Evolutionary conservation across 495 filamentous ascomycete genomes (phyloP).

Genomic region (Pyronema domesticum): DNA sequence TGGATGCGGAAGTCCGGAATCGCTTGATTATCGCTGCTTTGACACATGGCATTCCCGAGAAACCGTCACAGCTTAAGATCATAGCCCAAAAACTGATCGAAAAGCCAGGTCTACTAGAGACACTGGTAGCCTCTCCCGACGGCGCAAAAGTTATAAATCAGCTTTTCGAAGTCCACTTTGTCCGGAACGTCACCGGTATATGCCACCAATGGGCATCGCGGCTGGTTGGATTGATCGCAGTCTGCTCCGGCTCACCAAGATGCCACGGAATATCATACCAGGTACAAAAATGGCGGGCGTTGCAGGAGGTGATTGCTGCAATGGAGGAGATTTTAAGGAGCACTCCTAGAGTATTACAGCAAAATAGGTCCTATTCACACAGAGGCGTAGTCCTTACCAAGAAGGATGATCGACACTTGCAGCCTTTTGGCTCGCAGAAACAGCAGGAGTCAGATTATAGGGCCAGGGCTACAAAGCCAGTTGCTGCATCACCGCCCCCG

Average conservation of each 20-base stretch:
- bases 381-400: no score
- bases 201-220: neutral
- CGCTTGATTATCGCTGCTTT: neutral
- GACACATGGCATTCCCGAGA: neutral
- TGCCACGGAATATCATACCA: neutral
- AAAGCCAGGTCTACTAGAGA: neutral
- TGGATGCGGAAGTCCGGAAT: neutral
- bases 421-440: no score
- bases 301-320: neutral
- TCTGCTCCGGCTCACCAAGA: neutral
- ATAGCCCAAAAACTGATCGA: neutral
- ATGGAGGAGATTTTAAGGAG: neutral
- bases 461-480: no score
- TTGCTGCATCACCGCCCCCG: neutral
- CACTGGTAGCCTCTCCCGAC: neutral
- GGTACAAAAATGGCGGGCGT: neutral
- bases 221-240: neutral
- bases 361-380: no score
- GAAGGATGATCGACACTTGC: no score
- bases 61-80: neutral
- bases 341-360: no score
- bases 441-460: no score
- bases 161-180: neutral
- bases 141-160: neutral
- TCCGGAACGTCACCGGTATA: neutral